Evolutionary conservation across 106 monocot species (phyloP).

Genomic region (Narthecium ossifragum): DNA sequence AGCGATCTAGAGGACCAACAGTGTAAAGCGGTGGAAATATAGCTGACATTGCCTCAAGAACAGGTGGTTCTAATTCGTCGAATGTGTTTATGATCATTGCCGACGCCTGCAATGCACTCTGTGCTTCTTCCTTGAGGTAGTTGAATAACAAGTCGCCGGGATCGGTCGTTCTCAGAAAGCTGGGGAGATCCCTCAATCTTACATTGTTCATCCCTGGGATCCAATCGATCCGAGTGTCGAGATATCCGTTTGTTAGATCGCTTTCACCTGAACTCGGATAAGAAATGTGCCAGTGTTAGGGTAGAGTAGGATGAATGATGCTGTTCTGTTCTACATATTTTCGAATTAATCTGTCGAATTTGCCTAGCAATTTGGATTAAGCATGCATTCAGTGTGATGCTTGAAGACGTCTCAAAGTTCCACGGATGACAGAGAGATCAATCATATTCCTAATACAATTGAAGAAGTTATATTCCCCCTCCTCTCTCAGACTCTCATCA

Average conservation of each 20-base stretch:
- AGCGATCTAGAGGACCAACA: not conserved
- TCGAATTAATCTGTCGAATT: no score
- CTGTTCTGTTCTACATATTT: no score
- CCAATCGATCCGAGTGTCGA: constrained; percentile 23
- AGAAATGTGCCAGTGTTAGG: no score
- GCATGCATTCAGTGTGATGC: no score
- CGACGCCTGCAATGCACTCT: constrained; percentile 10
- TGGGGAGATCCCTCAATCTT: constrained; percentile 15
- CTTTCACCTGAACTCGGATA: no score
- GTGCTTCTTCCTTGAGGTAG: constrained; percentile 9
- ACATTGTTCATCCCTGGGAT: constrained; percentile 22
- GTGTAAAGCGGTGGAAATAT: not conserved
- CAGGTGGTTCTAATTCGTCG: not conserved
- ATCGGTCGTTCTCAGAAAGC: constrained; percentile 24
- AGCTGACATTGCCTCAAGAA: not conserved
- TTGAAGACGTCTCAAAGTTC: no score
- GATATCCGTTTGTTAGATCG: constrained; percentile 17
- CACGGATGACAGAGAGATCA: no score
- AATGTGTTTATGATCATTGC: constrained; percentile 5
- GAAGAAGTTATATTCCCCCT: no score
- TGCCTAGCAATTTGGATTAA: no score
- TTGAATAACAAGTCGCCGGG: constrained; percentile 7
- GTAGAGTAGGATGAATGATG: no score
- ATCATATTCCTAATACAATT: no score
- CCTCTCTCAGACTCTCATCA: no score